phyloP scores from a whole-genome alignment of 331 rosid genomes.

The Pyracantha coccinea region DNA sequence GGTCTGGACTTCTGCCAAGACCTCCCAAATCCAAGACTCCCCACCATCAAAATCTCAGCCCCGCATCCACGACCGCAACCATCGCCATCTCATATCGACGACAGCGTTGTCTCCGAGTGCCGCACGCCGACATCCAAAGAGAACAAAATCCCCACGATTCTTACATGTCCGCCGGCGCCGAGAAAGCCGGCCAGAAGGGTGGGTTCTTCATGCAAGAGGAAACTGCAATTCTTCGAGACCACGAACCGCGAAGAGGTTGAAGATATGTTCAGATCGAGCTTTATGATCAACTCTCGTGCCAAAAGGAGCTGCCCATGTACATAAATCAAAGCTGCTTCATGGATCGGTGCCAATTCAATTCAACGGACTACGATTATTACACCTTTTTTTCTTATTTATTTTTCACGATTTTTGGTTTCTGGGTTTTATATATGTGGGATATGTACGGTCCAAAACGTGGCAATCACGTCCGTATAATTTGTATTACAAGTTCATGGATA shows the following conservation, averaged over 20 bases:
- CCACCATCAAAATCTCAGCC: slow-evolving; percentile 19
- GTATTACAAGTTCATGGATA: not conserved
- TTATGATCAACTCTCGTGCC: slow-evolving; percentile 3
- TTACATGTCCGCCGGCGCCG: slow-evolving; percentile 75
- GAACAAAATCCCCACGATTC: slow-evolving; percentile 10
- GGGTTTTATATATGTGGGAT: not conserved
- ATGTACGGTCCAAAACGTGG: slow-evolving; percentile 4
- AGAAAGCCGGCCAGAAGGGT: slow-evolving; percentile 33
- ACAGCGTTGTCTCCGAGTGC: slow-evolving; percentile 11
- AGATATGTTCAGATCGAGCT: slow-evolving; percentile 51
- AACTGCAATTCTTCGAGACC: slow-evolving; percentile 54
- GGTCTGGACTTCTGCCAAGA: slow-evolving; percentile 48
- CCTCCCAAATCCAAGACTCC: slow-evolving; percentile 29
- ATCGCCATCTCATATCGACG: not conserved
- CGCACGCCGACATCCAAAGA: too few relatives aligned
- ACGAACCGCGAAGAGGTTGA: slow-evolving; percentile 52
- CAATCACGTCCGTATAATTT: slow-evolving; percentile 1
- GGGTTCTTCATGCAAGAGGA: slow-evolving; percentile 45
- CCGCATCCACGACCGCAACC: slow-evolving; percentile 9
- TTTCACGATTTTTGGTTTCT: not conserved
- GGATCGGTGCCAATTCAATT: not conserved
- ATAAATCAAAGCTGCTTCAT: slow-evolving; percentile 6
- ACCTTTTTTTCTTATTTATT: not conserved
- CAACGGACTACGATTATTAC: slow-evolving; percentile 1
- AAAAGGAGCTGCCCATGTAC: slow-evolving; percentile 60